Evolutionary conservation across 139 green algal genomes (phyloP).

Genomic region (Coelastrella sp.): DNA sequence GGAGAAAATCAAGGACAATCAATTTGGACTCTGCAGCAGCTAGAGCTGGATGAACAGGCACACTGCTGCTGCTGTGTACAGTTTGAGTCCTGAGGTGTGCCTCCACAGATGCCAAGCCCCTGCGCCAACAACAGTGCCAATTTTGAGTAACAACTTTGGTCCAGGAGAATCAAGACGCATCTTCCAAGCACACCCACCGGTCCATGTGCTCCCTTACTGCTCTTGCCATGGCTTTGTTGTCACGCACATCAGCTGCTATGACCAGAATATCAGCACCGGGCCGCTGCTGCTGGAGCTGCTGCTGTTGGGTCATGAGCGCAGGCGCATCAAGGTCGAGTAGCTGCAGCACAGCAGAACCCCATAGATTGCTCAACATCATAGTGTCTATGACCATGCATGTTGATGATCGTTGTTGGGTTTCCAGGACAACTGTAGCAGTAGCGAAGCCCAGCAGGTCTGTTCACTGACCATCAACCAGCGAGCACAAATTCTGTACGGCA

Average conservation of each 20-base stretch:
- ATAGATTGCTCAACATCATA: not conserved
- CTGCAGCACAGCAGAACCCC: not conserved
- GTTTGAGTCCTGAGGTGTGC: too few species aligned
- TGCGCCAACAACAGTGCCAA: not conserved
- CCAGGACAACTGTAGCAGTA: too few species aligned
- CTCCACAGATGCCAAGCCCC: not conserved
- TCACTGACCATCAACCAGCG: too few species aligned
- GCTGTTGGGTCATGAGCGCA: not conserved
- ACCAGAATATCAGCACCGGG: not conserved
- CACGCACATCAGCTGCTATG: slow-evolving; percentile 2
- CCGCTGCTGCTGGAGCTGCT: slow-evolving; percentile 34
- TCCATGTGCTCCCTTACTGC: not conserved
- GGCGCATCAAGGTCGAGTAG: slow-evolving; percentile 16
- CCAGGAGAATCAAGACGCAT: not conserved
- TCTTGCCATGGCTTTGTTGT: not conserved
- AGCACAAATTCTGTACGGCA: too few species aligned
- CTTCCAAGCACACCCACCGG: not conserved
- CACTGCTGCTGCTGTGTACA: too few species aligned
- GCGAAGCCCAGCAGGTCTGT: too few species aligned
- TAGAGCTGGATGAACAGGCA: too few species aligned
- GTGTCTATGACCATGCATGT: too few species aligned
- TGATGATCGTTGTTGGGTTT: too few species aligned
- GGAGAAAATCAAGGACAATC: too few species aligned
- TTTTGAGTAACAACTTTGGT: not conserved
- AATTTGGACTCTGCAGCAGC: too few species aligned